phyloP scores from a whole-genome alignment of 257 asterid species.

The Datura wrightii region DNA sequence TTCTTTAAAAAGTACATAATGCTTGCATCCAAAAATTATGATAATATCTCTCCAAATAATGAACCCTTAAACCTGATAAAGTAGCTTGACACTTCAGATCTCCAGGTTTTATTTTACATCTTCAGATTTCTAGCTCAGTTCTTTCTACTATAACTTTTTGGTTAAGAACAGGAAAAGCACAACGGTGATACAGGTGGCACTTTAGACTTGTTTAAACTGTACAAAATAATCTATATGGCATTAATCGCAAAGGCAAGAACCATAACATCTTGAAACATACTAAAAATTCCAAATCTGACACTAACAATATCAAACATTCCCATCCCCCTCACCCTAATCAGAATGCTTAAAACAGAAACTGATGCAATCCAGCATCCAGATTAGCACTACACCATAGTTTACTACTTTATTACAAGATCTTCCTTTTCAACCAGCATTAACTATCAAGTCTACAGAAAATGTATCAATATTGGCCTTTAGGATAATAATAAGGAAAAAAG shows the following conservation, averaged over 20 bases:
- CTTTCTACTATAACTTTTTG: conserved; percentile 4
- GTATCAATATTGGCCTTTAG: no score
- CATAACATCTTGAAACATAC: no score
- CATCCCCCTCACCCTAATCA: no score
- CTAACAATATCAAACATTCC: no score
- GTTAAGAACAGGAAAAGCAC: not conserved
- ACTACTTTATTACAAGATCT: no score
- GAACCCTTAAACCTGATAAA: not conserved
- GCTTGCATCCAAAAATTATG: conserved; percentile 4
- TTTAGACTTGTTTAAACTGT: not conserved
- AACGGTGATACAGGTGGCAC: not conserved
- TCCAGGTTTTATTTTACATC: not conserved
- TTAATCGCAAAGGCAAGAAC: not conserved
- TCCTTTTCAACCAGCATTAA: no score
- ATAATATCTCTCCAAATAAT: not conserved
- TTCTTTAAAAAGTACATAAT: not conserved
- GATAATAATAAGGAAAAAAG: no score
- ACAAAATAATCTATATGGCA: not conserved
- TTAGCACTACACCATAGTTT: no score
- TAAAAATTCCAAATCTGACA: no score
- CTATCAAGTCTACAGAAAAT: no score
- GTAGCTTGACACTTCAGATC: not conserved
- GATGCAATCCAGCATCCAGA: no score
- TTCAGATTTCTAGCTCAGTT: conserved; percentile 21
- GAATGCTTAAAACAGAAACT: no score